A percentile compares a stretch with the other conserved stretches of the same genome.
phyloP scores from a whole-genome alignment of 148 eudicot genomes.

The Cornus kousa region DNA sequence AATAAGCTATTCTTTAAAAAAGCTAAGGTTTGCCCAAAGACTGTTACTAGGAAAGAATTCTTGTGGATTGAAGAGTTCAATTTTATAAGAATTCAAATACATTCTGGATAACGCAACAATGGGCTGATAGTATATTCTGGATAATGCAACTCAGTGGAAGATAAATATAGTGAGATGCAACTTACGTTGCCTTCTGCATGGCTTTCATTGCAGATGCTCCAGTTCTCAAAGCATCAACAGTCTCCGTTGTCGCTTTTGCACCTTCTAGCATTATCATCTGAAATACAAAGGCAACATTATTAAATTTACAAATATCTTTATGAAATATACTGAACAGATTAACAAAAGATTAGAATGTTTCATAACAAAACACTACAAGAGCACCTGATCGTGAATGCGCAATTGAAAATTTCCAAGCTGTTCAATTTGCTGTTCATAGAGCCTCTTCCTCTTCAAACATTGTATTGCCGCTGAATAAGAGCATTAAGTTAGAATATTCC shows the following conservation, averaged over 20 bases:
- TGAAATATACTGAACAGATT: not conserved
- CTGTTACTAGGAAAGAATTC: too few species aligned
- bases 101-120: not conserved
- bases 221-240: slow-evolving; percentile 88
- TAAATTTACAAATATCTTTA: too few species aligned
- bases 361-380: not conserved
- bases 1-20: not conserved
- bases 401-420: slow-evolving; percentile 83
- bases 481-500: not conserved
- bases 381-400: slow-evolving; percentile 88
- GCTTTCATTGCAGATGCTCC: slow-evolving; percentile 95
- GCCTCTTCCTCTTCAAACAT: slow-evolving; percentile 82
- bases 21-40: too few species aligned
- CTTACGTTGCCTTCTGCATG: slow-evolving; percentile 95
- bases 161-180: slow-evolving; percentile 11
- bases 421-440: slow-evolving; percentile 82
- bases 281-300: not conserved
- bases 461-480: slow-evolving; percentile 64
- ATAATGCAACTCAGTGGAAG: not conserved
- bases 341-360: not conserved
- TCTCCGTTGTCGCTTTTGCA: slow-evolving; percentile 92
- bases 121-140: not conserved
- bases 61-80: too few species aligned
- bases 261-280: slow-evolving; percentile 94
- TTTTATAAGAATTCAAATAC: too few species aligned